These are phyloP conservation scores for Jackrogersella multiformis DNA, from an alignment of 495 filamentous ascomycete genomes.

Conservation along the genomic window DNA sequence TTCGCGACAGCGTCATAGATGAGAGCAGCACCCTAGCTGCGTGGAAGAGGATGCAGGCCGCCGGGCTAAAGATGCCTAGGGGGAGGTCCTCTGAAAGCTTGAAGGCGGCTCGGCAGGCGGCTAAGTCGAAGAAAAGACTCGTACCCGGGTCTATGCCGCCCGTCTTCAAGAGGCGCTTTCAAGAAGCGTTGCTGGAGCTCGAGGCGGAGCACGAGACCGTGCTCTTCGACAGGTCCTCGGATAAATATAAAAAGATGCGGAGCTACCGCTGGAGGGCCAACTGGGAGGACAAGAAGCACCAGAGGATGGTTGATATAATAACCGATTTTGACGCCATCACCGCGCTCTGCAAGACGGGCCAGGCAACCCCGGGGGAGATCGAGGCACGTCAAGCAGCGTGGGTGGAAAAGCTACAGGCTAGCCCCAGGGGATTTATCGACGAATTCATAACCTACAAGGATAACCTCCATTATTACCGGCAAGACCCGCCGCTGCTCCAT, in stretches of 20 bases:
- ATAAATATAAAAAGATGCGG: conserved; percentile 25
- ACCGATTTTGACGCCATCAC: conserved; percentile 32
- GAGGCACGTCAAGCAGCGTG: conserved; percentile 29
- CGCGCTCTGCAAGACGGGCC: conserved; percentile 26
- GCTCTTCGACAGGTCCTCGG: conserved; percentile 37
- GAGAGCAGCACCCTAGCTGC: conserved; percentile 39
- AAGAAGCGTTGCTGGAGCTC: conserved; percentile 46
- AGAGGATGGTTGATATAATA: conserved; percentile 41
- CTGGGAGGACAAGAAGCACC: conserved; percentile 26
- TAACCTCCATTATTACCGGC: conserved; percentile 55
- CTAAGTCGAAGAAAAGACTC: not conserved
- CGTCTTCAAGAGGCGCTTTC: conserved; percentile 45
- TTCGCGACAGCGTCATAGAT: conserved; percentile 50
- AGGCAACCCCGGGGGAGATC: conserved; percentile 10
- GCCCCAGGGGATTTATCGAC: conserved; percentile 23
- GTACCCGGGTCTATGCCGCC: conserved; percentile 31
- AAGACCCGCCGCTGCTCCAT: conserved; percentile 58
- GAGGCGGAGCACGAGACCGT: conserved; percentile 37
- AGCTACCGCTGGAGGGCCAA: conserved; percentile 43
- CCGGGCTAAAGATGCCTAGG: conserved; percentile 42
- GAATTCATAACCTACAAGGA: conserved; percentile 53
- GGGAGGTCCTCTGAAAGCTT: conserved; percentile 46
- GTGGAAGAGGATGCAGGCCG: conserved; percentile 47
- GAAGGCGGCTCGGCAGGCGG: conserved; percentile 39
- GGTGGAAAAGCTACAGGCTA: conserved; percentile 16